Conservation (phyloP, 2,329 filamentous ascomycete genomes). For the Aspergillus unguis region DNA sequence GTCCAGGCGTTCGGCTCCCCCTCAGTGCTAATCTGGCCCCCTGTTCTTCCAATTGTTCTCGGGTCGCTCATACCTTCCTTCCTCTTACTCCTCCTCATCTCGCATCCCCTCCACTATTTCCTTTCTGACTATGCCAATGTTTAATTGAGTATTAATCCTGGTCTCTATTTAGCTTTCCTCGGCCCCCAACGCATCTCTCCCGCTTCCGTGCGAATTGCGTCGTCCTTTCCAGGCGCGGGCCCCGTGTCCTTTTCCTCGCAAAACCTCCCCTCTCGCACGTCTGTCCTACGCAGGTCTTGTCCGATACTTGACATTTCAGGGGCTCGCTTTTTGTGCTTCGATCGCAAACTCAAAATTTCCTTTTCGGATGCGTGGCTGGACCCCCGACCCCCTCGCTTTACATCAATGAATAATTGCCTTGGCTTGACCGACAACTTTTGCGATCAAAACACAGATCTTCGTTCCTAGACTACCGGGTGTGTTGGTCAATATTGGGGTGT, state of each 20-base stretch:
- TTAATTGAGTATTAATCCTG: constrained; percentile 12
- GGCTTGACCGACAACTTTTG: constrained; percentile 11
- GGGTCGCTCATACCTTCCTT: constrained; percentile 1
- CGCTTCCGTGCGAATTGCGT: constrained; percentile 12
- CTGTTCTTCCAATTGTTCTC: constrained; percentile 9
- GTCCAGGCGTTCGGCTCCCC: constrained; percentile 8
- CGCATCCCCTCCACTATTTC: constrained; percentile 1
- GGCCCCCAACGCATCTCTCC: constrained; percentile 1
- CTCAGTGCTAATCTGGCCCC: constrained; percentile 10
- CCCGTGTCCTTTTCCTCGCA: constrained; percentile 15
- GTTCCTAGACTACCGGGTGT: neutral
- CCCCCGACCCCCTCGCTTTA: constrained; percentile 10
- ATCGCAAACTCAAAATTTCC: constrained; percentile 2
- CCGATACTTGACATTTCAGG: constrained; percentile 4
- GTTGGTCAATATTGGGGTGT: neutral
- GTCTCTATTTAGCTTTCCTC: constrained; percentile 11
- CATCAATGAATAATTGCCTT: constrained; percentile 12
- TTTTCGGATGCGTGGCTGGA: constrained; percentile 14
- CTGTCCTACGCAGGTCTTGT: constrained; percentile 4
- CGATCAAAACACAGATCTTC: constrained; percentile 2
- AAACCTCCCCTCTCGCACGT: constrained; percentile 5
- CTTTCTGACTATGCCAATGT: constrained; percentile 8
- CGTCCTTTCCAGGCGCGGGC: constrained; percentile 11
- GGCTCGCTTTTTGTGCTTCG: constrained; percentile 7
- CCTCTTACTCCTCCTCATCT: neutral